These are phyloP conservation scores for Cucumis cinereus DNA, from an alignment of 306 rosid species.

Conservation along the genomic window DNA sequence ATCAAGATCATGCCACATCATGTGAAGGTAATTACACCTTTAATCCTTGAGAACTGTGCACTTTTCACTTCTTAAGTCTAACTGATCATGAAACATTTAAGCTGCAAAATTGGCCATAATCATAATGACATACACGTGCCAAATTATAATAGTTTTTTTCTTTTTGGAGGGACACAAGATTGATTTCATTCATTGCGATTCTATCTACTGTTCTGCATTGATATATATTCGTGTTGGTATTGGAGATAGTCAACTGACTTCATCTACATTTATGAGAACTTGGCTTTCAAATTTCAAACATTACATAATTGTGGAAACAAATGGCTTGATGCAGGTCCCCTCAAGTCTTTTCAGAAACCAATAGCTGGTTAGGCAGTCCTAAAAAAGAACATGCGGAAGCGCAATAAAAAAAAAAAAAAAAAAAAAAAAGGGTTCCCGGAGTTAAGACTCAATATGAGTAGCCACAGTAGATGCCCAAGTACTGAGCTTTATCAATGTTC, in stretches of 20 bases:
- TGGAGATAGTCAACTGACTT: not conserved
- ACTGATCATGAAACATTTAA: not conserved
- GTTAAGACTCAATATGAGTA: not conserved
- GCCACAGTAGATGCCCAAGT: not conserved
- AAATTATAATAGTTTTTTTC: not conserved
- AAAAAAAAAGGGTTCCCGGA: not conserved
- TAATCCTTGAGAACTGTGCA: not conserved
- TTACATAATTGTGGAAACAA: not conserved
- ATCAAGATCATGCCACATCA: constrained; percentile 97
- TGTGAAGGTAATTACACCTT: constrained; percentile 52
- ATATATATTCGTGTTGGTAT: not conserved
- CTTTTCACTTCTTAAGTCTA: not conserved
- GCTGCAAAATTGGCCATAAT: not conserved
- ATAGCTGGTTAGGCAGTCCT: constrained; percentile 8
- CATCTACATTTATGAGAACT: not conserved
- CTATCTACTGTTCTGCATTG: not conserved
- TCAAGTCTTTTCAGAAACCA: constrained; percentile 48
- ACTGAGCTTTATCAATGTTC: not conserved
- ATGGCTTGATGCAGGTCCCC: constrained; percentile 42
- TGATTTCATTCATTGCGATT: not conserved
- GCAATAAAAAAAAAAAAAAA: not conserved
- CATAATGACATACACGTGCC: not conserved
- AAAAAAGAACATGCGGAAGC: not conserved
- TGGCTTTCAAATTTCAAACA: not conserved
- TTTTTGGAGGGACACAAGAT: not conserved